phyloP scores from a whole-genome alignment of 352 stramenopile species.

The Phytophthora brassicae region DNA sequence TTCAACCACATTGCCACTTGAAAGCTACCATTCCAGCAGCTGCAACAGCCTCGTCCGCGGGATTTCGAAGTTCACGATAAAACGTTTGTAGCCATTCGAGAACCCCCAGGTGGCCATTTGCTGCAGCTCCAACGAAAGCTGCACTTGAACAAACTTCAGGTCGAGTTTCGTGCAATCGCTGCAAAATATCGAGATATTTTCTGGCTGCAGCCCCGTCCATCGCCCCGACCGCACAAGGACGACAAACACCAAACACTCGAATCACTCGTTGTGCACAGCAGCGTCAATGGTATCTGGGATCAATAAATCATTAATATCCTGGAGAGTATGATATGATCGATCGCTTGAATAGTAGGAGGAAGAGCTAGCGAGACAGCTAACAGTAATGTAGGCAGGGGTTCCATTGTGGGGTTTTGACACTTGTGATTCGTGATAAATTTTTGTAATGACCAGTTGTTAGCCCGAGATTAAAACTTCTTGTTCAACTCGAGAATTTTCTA shows the following conservation, averaged over 20 bases:
- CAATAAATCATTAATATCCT: background rate
- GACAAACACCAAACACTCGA: too few species aligned
- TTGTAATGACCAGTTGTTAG: too few species aligned
- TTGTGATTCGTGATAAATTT: too few species aligned
- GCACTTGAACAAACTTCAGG: background rate
- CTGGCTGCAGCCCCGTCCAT: too few species aligned
- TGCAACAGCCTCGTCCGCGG: background rate
- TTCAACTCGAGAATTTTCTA: too few species aligned
- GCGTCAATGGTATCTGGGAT: conserved; percentile 5
- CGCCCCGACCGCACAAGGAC: too few species aligned
- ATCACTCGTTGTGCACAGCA: background rate
- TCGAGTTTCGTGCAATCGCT: conserved; percentile 1
- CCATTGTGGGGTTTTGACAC: too few species aligned
- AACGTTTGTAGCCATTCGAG: background rate
- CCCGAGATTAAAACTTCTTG: too few species aligned
- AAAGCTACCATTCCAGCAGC: background rate
- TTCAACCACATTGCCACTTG: background rate
- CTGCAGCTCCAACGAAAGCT: conserved; percentile 1
- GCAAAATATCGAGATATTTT: conserved; percentile 2
- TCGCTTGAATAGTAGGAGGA: too few species aligned
- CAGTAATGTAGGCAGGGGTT: too few species aligned
- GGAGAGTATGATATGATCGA: background rate
- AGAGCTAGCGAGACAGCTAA: too few species aligned
- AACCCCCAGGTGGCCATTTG: background rate
- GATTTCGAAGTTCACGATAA: background rate